phyloP scores from a whole-genome alignment of 495 filamentous ascomycete genomes.

The Lepraria neglecta region DNA sequence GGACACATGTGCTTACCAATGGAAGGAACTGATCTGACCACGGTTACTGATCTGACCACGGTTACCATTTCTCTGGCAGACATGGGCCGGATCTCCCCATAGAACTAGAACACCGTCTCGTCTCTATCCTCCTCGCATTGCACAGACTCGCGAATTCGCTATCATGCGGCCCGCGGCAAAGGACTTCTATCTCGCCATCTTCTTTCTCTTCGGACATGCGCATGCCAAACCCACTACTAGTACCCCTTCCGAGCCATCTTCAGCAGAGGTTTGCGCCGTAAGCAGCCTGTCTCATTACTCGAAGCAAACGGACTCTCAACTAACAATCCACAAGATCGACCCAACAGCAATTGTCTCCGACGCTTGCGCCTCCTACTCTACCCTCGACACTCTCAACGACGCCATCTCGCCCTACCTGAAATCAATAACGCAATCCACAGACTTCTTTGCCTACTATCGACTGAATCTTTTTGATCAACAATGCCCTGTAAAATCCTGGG shows the following conservation, averaged over 20 bases:
- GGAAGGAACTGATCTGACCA: not conserved
- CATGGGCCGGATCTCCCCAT: not conserved
- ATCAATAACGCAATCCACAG: conserved; percentile 75
- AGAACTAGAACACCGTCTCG: not conserved
- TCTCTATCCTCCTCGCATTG: not conserved
- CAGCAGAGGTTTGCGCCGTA: conserved; percentile 61
- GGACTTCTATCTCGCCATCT: conserved; percentile 70
- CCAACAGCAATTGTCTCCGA: conserved; percentile 66
- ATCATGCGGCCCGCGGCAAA: conserved; percentile 62
- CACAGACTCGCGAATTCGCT: not conserved
- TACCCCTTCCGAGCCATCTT: conserved; percentile 34
- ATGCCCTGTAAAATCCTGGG: conserved; percentile 80
- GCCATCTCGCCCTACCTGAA: conserved; percentile 73
- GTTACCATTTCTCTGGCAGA: not conserved
- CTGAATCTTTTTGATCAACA: conserved; percentile 91
- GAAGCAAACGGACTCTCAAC: not conserved
- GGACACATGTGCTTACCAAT: conserved; percentile 15
- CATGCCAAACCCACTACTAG: conserved; percentile 37
- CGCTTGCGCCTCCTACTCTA: conserved; percentile 86
- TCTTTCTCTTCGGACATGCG: conserved; percentile 58
- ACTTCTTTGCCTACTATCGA: conserved; percentile 97
- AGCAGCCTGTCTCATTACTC: conserved; percentile 25
- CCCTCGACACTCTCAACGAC: conserved; percentile 76
- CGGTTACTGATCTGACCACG: not conserved
- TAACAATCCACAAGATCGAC: conserved; percentile 47